Base-by-base conservation (phyloP, 192 early-diverging fungal genomes). In the Coemansia sp. region DNA sequence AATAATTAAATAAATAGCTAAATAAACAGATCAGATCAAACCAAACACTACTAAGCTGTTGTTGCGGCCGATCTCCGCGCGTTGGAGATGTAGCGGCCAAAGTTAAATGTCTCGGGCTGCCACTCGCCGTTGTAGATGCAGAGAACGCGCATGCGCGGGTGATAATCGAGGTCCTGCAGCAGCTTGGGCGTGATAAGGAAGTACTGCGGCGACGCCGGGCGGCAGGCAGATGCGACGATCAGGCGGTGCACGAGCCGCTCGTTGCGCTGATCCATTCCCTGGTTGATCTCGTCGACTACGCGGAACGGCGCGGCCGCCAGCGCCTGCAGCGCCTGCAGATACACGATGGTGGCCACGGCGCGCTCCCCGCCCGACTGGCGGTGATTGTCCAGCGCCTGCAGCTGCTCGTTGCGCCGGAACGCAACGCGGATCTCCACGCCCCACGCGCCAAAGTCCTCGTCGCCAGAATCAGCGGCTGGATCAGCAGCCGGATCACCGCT, bases 171-270 rank as follows among this genome's bases (percentile, higher is more conserved):
- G 72, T 98, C 91, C 0, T 92, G 92, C n/a, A 99, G 83, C 19
- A 99, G 85, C 77, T 99, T 99, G n/a, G 98, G 98, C 9, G 98
- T 99, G 53, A 99, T 98, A 56, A 99, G 80, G 61, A 99, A 99
- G 69, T 99, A 95, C 74, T 86, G 85, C 4, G 81, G 57, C 52
- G 75, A 74, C 23, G 85, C 86, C 0, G 64, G 67, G 52, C 78
- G 70, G 70, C 92, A 96, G 0, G 94, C 95, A 10, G 87, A 89
- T 19, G 91, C 71, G 39, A 99, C 95, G 49, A 99, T 87, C 67
- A 94, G 92, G 16, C 85, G 70, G 83, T 99, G 98, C n/a, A 98
- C 90, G 79, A 96, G 81, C 21, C 98, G 86, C 74, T 99, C 98
- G 75, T 98, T 99, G 41, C 91, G 86, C 39, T 93, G 92, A 78